phyloP scores from a whole-genome alignment of 441 rosid species.

The Metrosideros polymorpha region DNA sequence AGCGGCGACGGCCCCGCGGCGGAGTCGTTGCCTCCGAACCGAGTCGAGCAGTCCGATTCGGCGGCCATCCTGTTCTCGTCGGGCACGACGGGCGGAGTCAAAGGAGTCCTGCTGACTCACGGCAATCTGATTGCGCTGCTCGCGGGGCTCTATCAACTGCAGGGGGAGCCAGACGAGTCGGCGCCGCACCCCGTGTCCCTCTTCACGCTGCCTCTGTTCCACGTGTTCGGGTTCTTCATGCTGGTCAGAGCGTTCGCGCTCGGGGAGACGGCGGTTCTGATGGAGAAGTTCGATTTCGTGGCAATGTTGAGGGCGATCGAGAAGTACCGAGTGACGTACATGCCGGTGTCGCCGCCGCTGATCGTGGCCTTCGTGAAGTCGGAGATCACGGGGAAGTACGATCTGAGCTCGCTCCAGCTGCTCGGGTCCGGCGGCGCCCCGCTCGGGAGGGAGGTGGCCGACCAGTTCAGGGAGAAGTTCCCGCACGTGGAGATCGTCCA shows the following conservation, averaged over 20 bases:
- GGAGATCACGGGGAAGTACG: slow-evolving; percentile 47
- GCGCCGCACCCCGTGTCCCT: slow-evolving; percentile 35
- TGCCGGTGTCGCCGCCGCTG: slow-evolving; percentile 86
- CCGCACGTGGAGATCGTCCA: slow-evolving; percentile 32
- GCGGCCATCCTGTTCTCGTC: slow-evolving; percentile 83
- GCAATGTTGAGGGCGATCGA: slow-evolving; percentile 54
- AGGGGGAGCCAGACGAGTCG: background rate
- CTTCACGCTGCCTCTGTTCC: slow-evolving; percentile 65
- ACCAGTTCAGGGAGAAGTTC: slow-evolving; percentile 53
- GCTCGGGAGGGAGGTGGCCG: slow-evolving; percentile 51
- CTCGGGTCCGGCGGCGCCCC: slow-evolving; percentile 85
- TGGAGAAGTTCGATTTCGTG: slow-evolving; percentile 60
- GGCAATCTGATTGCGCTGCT: slow-evolving; percentile 56
- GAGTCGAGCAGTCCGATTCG: slow-evolving; percentile 46
- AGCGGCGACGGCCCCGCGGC: background rate
- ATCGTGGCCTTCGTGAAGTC: slow-evolving; percentile 58
- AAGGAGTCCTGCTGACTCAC: slow-evolving; percentile 65
- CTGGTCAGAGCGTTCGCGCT: slow-evolving; percentile 37
- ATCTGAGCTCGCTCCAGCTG: slow-evolving; percentile 47
- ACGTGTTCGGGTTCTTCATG: slow-evolving; percentile 66
- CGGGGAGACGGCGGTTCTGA: slow-evolving; percentile 54
- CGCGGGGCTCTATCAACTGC: slow-evolving; percentile 22
- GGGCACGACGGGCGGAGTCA: slow-evolving; percentile 74
- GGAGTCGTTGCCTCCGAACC: background rate
- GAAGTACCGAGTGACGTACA: slow-evolving; percentile 40